Base-by-base conservation (phyloP, 1,284 basidiomycete genomes). In the Earliella scabrosa region DNA sequence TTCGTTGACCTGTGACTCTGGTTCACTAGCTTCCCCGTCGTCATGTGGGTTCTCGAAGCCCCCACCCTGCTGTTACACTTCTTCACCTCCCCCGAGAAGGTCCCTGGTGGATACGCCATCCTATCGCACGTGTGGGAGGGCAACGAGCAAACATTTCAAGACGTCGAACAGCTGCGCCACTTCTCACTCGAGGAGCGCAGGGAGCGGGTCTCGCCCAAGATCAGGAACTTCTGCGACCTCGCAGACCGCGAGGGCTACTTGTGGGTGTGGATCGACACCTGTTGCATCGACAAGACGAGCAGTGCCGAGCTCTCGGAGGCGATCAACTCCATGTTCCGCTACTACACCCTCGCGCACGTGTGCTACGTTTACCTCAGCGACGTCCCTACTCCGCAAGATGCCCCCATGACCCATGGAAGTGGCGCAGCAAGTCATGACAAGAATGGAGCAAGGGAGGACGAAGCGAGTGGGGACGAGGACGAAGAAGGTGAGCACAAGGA, bases 221-320 rank as follows among this genome's bases (percentile, higher is more conserved):
- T 54, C 40, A 34, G 41, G 8, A 20, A 26, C 4, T 54, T 31
- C 26, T 54, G 53, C 41, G 10, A 44, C 18, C 24, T 54, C 7
- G 53, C 53, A 1, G 39, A 45, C 26, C 40, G 24, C 6, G 24
- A 54, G 3, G 53, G 47, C 14, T 54, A 35, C 29, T 14, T 27
- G n/a, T 60, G 52, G 59, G 49, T 44, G n/a, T 60, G 59, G 59
- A 52, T 57, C 40, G 54, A 60, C 50, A 56, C 59, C 18, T 60
- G 59, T 45, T 54, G 53, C 53, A 54, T 54, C 16, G 53, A 54
- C 47, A 54, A 54, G 46, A 45, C 53, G n/a, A 54, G 53, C 41
- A 54, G 53, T 35, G 32, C 53, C 20, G 53, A 60, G 45, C 54
- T 60, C 24, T 57, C 59, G 4, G 59, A 60, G 55, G 54, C 59